phyloP scores from a whole-genome alignment of 2,329 filamentous ascomycete genomes.

The Magnaporthiopsis rhizophila region DNA sequence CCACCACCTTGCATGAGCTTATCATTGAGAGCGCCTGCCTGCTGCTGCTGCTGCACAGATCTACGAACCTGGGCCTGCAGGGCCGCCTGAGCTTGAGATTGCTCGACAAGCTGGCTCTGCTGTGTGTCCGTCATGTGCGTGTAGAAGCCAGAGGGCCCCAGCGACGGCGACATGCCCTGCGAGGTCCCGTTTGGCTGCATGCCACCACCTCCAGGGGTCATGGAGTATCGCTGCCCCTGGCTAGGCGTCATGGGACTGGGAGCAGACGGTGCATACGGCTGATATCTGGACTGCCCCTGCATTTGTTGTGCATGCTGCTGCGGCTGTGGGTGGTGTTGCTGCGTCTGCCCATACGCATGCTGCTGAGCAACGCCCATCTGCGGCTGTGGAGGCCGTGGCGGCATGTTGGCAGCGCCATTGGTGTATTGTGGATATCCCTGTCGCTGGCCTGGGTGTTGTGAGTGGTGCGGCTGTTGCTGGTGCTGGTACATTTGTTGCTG shows the following conservation, averaged over 20 bases:
- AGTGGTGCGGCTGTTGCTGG: slow-evolving; percentile 11
- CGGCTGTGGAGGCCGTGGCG: slow-evolving; percentile 17
- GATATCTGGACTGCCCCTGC: slow-evolving; percentile 1
- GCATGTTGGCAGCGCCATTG: slow-evolving; percentile 29
- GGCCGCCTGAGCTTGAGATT: background rate
- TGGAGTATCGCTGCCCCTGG: slow-evolving; percentile 4
- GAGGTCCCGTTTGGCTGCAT: slow-evolving; percentile 4
- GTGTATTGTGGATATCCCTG: slow-evolving; percentile 17
- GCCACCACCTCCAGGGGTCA: background rate
- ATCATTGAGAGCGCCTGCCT: slow-evolving; percentile 31
- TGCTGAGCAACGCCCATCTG: slow-evolving; percentile 10
- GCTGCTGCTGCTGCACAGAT: slow-evolving; percentile 15
- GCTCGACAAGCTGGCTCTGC: slow-evolving; percentile 23
- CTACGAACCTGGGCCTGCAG: slow-evolving; percentile 1
- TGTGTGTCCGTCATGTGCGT: slow-evolving; percentile 10
- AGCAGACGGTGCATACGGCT: slow-evolving; percentile 2
- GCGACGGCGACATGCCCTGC: background rate
- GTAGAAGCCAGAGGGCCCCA: slow-evolving; percentile 6
- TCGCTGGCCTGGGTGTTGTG: slow-evolving; percentile 4
- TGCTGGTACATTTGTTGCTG: slow-evolving; percentile 24
- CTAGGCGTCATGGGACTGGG: background rate
- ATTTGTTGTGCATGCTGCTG: background rate
- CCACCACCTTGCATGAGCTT: slow-evolving; percentile 37
- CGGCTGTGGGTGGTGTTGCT: slow-evolving; percentile 7
- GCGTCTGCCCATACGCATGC: slow-evolving; percentile 3